phyloP scores from a whole-genome alignment of 257 asterid genomes.

The Forsythia suspensa region DNA sequence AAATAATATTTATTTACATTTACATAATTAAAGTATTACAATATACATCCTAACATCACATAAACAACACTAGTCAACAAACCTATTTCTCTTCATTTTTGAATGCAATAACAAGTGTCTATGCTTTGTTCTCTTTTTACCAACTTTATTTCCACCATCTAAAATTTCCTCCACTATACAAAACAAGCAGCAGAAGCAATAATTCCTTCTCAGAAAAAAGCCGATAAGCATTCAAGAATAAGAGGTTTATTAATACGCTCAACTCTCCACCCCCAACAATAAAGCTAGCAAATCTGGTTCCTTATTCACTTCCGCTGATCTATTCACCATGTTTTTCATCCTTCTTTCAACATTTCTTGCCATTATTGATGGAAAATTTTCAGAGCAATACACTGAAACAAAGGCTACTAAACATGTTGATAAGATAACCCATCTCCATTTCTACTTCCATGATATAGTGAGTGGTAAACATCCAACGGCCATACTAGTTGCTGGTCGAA shows the following conservation, averaged over 20 bases:
- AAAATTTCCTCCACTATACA: not conserved
- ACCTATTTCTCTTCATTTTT: too few species aligned
- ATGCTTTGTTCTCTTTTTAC: not conserved
- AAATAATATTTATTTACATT: too few species aligned
- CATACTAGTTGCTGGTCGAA: slow-evolving; percentile 28
- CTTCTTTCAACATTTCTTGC: slow-evolving; percentile 16
- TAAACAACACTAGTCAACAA: too few species aligned
- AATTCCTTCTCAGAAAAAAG: not conserved
- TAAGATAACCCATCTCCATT: slow-evolving; percentile 49
- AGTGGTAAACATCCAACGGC: slow-evolving; percentile 48
- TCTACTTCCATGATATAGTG: slow-evolving; percentile 54
- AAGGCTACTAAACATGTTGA: slow-evolving; percentile 3
- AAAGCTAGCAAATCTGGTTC: slow-evolving; percentile 25
- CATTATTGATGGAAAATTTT: slow-evolving; percentile 20
- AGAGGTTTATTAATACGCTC: not conserved
- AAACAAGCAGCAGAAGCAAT: not conserved
- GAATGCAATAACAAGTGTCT: not conserved
- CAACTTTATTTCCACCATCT: slow-evolving; percentile 11
- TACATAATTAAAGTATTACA: not conserved
- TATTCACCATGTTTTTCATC: slow-evolving; percentile 19
- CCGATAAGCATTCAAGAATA: not conserved
- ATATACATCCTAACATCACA: not conserved
- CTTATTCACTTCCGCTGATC: slow-evolving; percentile 15
- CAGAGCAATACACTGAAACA: slow-evolving; percentile 26
- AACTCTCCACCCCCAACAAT: slow-evolving; percentile 7